phyloP scores from a whole-genome alignment of 257 asterid genomes.

The Solanum lycopersicoides region DNA sequence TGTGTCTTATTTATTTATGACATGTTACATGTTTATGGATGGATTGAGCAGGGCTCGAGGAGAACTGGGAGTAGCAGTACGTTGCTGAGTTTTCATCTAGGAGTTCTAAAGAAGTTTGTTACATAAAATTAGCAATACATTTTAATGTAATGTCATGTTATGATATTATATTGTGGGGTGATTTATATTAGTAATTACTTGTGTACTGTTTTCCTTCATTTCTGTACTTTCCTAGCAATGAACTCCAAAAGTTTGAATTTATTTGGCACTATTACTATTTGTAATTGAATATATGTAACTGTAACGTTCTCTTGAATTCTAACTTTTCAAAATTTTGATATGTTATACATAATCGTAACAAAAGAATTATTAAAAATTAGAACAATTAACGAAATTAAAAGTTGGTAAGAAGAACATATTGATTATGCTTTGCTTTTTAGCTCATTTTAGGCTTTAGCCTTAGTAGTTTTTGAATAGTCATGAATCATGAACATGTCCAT shows the following conservation, averaged over 20 bases:
- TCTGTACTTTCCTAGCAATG: not conserved
- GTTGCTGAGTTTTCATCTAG: not conserved
- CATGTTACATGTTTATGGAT: not conserved
- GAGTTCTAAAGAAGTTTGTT: not conserved
- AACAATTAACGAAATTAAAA: not conserved
- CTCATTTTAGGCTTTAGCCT: not conserved
- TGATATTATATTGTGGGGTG: not conserved
- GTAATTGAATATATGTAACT: not conserved
- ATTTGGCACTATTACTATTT: not conserved
- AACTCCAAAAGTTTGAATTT: not conserved
- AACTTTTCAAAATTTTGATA: not conserved
- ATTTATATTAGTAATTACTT: not conserved
- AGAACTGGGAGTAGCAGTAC: slow-evolving; percentile 16
- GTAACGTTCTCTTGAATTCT: too few species aligned
- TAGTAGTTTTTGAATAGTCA: not conserved
- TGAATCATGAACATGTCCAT: not conserved
- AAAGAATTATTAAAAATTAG: too few species aligned
- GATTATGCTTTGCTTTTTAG: not conserved
- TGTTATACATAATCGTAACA: not conserved
- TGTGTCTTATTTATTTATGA: not conserved
- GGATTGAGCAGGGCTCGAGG: slow-evolving; percentile 40
- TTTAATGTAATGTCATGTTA: not conserved
- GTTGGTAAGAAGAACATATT: not conserved
- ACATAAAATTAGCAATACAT: not conserved
- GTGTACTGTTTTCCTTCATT: not conserved